Conservation (phyloP, 768 basidiomycete species). For the Kwoniella botswanensis region DNA sequence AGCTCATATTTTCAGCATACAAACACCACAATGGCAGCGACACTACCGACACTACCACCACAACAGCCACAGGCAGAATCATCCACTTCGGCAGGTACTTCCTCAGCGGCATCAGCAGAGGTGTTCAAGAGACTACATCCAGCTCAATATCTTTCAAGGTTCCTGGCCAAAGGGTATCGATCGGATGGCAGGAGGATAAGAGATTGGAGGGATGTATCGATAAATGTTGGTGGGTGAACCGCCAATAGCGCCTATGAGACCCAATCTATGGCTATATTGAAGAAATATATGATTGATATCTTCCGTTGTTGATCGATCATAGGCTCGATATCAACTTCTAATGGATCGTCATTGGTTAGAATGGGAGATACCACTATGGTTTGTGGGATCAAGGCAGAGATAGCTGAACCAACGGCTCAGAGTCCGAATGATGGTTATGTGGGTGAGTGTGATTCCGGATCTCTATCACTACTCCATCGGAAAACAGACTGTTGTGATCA, state of each 20-base stretch:
- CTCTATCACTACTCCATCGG: too few species aligned
- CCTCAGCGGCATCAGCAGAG: conserved; percentile 38
- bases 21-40: conserved; percentile 26
- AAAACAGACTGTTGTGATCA: too few species aligned
- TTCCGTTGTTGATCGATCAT: too few species aligned
- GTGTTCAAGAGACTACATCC: conserved; percentile 91
- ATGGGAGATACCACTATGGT: conserved; percentile 93
- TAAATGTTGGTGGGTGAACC: conserved; percentile 71
- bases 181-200: conserved; percentile 79
- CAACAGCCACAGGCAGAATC: conserved; percentile 9
- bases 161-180: conserved; percentile 74
- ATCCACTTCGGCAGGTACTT: conserved; percentile 23
- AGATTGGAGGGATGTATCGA: conserved; percentile 74
- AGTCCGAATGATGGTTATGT: conserved; percentile 76
- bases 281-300: neutral
- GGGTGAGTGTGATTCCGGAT: conserved; percentile 63
- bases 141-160: conserved; percentile 81
- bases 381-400: conserved; percentile 94
- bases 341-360: conserved; percentile 88
- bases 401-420: conserved; percentile 85
- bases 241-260: too few species aligned
- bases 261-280: too few species aligned
- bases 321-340: conserved; percentile 94
- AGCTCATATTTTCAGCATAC: neutral
- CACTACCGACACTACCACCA: conserved; percentile 1